Evolutionary conservation across 106 monocot genomes (phyloP), one percentile per base, ranked within the genome.

Genomic region (Platanthera zijinensis): DNA sequence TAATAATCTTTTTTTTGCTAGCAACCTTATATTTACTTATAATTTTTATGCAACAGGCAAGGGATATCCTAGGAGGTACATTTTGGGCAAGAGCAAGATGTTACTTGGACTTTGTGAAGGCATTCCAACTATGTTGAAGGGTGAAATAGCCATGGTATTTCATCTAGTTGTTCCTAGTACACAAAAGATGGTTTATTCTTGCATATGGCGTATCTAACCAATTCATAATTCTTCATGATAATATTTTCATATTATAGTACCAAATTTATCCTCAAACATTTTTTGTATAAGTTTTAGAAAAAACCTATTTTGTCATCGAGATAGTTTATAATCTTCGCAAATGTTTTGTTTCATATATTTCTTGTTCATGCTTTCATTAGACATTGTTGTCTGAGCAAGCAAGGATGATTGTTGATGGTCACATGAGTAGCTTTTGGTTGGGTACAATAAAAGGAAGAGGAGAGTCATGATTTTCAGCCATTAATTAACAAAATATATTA

Each of bases 11-110:
- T 32, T 69, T 46, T 5, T 69, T 71, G 17, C 71, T 71, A 49
- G 6, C 7, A 5, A 71, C 71, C 49, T 57, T 45, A 51, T 77
- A 48, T 51, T 59, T 75, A 48, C 19, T 54, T 56, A 53, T 57
- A 32, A 64, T 11, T 78, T 11, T 74, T 56, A 75, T 79, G 47
- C 72, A 67, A 83, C 84, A 96, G 96, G 96, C 47, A 96, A 93
- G 70, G 96, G 90, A 48, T 83, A 80, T 74, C 93, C 96, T 73
- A 77, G 78, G 50, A 91, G 93, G 75, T 80, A 88, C 81, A 78
- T 97, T 49, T 51, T 94, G 52, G 97, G 97, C 52, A 97, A 89
- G 80, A 97, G 93, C 86, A 89, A 94, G 51, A 94, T 94, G 89
- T 76, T 97, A 57, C 87, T 97, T 77, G 93, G 97, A 64, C 77